phyloP scores from a whole-genome alignment of 2,329 filamentous ascomycete species.

The Neonectria hederae region DNA sequence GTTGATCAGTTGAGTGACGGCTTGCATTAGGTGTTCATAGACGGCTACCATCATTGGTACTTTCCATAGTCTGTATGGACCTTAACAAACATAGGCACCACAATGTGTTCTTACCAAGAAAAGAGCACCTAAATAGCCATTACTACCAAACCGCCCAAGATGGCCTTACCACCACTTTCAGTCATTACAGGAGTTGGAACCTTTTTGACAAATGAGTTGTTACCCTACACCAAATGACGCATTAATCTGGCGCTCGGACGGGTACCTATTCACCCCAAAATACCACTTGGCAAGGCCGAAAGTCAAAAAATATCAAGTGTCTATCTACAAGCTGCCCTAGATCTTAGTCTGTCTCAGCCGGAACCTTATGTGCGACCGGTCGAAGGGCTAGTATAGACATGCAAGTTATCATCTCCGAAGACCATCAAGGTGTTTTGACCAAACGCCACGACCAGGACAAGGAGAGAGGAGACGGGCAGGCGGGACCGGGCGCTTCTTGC shows the following conservation, averaged over 20 bases:
- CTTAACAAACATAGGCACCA: not conserved
- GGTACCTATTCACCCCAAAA: not conserved
- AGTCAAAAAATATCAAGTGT: not conserved
- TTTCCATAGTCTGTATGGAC: too few species aligned
- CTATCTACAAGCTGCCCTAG: conserved; percentile 5
- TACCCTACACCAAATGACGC: conserved; percentile 7
- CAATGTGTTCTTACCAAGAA: not conserved
- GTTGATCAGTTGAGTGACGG: too few species aligned
- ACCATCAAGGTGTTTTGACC: not conserved
- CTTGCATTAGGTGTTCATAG: too few species aligned
- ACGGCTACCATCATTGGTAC: too few species aligned
- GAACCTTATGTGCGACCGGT: conserved; percentile 4
- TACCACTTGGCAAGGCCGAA: not conserved
- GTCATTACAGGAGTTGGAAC: not conserved
- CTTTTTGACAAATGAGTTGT: not conserved
- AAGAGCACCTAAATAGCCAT: not conserved
- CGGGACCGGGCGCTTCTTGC: conserved; percentile 8
- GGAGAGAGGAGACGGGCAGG: conserved; percentile 3
- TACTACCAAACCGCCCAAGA: not conserved
- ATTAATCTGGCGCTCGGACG: not conserved
- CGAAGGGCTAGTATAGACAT: not conserved
- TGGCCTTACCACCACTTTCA: too few species aligned
- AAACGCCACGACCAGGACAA: not conserved
- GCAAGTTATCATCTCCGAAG: not conserved
- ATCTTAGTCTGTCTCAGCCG: conserved; percentile 4